Base-by-base conservation (phyloP, 768 basidiomycete species). In the Lentinula sp. region DNA sequence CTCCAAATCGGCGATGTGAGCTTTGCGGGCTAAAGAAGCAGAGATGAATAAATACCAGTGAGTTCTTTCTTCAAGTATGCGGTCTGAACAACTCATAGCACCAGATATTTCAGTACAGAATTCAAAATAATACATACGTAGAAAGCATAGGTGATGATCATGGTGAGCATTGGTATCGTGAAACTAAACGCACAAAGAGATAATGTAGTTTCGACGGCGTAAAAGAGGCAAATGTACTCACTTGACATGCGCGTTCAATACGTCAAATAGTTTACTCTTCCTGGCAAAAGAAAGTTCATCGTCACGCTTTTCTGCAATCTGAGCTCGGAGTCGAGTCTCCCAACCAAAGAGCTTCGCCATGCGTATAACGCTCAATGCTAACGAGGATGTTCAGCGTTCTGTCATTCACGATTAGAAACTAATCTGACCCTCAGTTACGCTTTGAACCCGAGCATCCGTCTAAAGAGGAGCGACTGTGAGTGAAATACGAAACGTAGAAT, bases 341-440 rank as follows among this genome's bases (percentile, higher is more conserved):
- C 83, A 71, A 15, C 70, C 83, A 64, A 84, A 85, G 62, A 83
- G 73, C 70, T 84, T 84, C 65, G 81, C 71, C 76, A 83, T 81
- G 21, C 81, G 77, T 8, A 82, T 65, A 31, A 75, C 71, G 59
- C 68, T 69, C 63, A 78, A 68, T 6, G 69, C 78, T 76, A 54
- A 75, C 78, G 15, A 73, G 63, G 77, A 68, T 75, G 57, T 76
- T 79, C 11, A 72, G 76, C 1, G 5, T 48, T 54, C 57, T 28
- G 54, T 61, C 34, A 61, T 52, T 37, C 59, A 51, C 46, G 11
- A 65, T 67, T 37, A 68, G 70, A 74, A 61, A 70, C 32, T 71
- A 73, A 75, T 64, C 72, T 50, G 60, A 75, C 77, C 70, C 65
- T 83, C 80, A 13, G 80, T 78, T 51, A 82, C 75, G 8, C 70